Evolutionary conservation across 1,284 basidiomycete species (phyloP).

Genomic region (Amylostereum areolatum): DNA sequence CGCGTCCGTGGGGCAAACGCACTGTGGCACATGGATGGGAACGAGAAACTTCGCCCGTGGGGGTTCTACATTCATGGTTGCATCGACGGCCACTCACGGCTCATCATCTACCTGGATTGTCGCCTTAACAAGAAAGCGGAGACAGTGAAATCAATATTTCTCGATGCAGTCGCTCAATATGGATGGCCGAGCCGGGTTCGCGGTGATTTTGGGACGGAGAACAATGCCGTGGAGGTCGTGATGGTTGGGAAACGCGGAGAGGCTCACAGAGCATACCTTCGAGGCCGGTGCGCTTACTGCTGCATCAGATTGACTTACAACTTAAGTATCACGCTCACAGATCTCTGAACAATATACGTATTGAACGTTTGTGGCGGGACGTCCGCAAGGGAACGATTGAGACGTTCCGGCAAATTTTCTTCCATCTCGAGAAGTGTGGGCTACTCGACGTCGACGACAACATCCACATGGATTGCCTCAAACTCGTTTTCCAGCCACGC

Average conservation of each 20-base stretch:
- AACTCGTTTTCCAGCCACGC: slow-evolving; percentile 8
- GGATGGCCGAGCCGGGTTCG: too few species aligned
- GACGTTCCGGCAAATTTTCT: slow-evolving; percentile 7
- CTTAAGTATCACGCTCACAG: not conserved
- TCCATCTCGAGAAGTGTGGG: slow-evolving; percentile 7
- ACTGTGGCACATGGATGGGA: not conserved
- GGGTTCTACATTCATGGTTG: not conserved
- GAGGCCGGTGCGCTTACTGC: too few species aligned
- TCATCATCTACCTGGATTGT: not conserved
- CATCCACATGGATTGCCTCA: slow-evolving; percentile 14
- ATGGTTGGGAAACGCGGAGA: too few species aligned
- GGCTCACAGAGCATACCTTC: too few species aligned
- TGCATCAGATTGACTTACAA: too few species aligned
- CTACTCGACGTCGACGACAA: slow-evolving; percentile 12
- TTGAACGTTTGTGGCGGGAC: slow-evolving; percentile 5
- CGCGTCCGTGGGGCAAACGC: not conserved
- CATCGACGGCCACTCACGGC: not conserved
- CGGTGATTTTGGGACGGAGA: too few species aligned
- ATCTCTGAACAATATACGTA: slow-evolving; percentile 3
- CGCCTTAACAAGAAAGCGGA: not conserved
- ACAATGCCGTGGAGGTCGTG: too few species aligned
- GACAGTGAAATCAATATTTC: not conserved
- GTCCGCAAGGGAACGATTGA: not conserved
- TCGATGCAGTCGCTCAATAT: too few species aligned
- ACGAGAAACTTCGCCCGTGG: not conserved